A percentile compares a stretch with the other conserved stretches of the same genome.
phyloP scores from a whole-genome alignment of 441 rosid species.

The Monsonia emarginata region DNA sequence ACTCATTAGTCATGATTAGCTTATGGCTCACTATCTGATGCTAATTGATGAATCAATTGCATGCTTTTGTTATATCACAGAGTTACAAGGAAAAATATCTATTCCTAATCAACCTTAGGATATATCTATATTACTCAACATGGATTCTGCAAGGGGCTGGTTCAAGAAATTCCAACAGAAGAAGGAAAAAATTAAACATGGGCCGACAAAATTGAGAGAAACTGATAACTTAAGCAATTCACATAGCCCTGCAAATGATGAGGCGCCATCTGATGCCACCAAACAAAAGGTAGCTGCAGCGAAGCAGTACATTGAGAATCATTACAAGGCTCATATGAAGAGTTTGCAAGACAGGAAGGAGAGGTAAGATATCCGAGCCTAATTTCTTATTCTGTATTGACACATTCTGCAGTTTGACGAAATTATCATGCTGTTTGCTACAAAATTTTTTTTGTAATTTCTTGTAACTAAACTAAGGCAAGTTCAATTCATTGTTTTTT shows the following conservation, averaged over 20 bases:
- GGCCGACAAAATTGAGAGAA: not conserved
- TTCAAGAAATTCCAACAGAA: conserved; percentile 7
- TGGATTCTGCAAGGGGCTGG: conserved; percentile 17
- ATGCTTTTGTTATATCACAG: not conserved
- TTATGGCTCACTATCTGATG: not conserved
- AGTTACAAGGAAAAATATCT: not conserved
- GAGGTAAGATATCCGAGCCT: conserved; percentile 7
- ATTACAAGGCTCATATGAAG: conserved; percentile 21
- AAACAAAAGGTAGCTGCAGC: conserved; percentile 25
- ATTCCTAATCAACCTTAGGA: not conserved
- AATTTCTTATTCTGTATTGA: not conserved
- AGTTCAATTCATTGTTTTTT: not conserved
- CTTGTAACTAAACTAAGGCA: not conserved
- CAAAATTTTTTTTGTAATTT: not conserved
- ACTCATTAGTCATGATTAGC: too few species aligned
- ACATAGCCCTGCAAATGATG: not conserved
- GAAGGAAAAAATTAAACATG: not conserved
- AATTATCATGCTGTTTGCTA: not conserved
- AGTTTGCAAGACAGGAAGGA: conserved; percentile 21
- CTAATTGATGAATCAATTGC: not conserved
- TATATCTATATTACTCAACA: not conserved
- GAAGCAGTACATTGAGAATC: conserved; percentile 24
- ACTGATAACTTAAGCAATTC: not conserved
- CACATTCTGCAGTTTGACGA: not conserved
- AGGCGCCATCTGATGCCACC: conserved; percentile 8